Conservation (phyloP, 1,139 yeast species). For the Yamadazyma jaroonii region DNA sequence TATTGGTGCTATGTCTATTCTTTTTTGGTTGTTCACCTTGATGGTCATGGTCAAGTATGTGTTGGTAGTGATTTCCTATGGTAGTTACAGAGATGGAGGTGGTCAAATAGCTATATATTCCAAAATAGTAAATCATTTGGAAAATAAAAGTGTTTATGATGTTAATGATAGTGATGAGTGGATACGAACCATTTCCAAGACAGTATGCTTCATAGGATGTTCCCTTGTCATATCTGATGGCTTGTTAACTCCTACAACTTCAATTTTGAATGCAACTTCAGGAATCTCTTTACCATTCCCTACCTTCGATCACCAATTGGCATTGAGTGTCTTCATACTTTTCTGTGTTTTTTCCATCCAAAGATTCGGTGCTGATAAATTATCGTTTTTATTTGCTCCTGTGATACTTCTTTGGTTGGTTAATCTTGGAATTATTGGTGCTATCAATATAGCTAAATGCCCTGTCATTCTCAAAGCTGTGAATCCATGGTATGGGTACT, state of each 20-base stretch:
- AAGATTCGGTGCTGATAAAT: slow-evolving; percentile 43
- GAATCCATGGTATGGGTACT: slow-evolving; percentile 51
- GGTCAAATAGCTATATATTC: slow-evolving; percentile 63
- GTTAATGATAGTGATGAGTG: background rate
- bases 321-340: slow-evolving; percentile 48
- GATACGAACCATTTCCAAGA: slow-evolving; percentile 23
- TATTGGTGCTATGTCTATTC: slow-evolving; percentile 50
- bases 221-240: slow-evolving; percentile 59
- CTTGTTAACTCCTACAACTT: slow-evolving; percentile 58
- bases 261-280: slow-evolving; percentile 52
- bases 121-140: slow-evolving; percentile 25
- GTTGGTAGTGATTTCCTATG: slow-evolving; percentile 44
- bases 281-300: slow-evolving; percentile 50
- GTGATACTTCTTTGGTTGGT: slow-evolving; percentile 51
- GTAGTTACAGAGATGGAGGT: slow-evolving; percentile 59
- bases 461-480: slow-evolving; percentile 48
- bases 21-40: slow-evolving; percentile 54
- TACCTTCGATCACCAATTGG: slow-evolving; percentile 34
- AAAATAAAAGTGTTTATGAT: background rate
- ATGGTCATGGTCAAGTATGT: slow-evolving; percentile 53
- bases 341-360: slow-evolving; percentile 43
- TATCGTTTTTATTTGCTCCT: slow-evolving; percentile 50
- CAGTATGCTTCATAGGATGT: slow-evolving; percentile 53
- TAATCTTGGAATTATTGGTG: slow-evolving; percentile 44
- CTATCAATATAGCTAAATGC: slow-evolving; percentile 37